Evolutionary conservation across 2,329 filamentous ascomycete genomes (phyloP).

Genomic region (Paracorniculantispora psalliotae): DNA sequence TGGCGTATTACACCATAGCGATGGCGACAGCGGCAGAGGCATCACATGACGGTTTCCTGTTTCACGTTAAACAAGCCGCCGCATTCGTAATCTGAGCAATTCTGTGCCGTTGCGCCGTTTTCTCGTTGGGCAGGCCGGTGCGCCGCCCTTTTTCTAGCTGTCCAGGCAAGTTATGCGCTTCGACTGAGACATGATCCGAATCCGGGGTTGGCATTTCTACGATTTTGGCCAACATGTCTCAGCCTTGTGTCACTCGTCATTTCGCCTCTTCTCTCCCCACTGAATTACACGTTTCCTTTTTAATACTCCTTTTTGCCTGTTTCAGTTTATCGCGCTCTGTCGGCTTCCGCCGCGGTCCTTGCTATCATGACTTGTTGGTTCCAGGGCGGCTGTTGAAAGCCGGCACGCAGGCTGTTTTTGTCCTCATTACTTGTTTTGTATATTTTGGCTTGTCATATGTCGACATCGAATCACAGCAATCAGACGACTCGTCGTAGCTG

Average conservation of each 20-base stretch:
- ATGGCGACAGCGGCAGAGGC: neutral
- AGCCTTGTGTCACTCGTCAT: neutral
- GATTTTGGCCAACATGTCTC: neutral
- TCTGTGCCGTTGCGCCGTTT: neutral
- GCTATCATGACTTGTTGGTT: too few relatives aligned
- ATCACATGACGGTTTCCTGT: conserved; percentile 11
- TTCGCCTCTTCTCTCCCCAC: too few relatives aligned
- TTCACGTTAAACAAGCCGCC: neutral
- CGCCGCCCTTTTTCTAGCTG: neutral
- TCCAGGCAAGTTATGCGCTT: neutral
- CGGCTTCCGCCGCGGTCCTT: neutral
- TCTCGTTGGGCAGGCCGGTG: neutral
- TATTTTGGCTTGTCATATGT: too few relatives aligned
- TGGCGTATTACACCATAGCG: neutral
- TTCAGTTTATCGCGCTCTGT: neutral
- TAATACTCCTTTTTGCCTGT: too few relatives aligned
- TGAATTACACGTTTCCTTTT: too few relatives aligned
- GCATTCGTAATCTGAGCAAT: neutral
- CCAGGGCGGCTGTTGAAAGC: too few relatives aligned
- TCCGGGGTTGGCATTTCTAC: neutral
- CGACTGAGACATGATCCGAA: neutral
- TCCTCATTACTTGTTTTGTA: too few relatives aligned
- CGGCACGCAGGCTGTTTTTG: too few relatives aligned
- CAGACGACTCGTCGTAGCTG: neutral
- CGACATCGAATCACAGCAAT: neutral